Base-by-base conservation (phyloP, 2,329 filamentous ascomycete species). In the Trichoderma citrinoviride region DNA sequence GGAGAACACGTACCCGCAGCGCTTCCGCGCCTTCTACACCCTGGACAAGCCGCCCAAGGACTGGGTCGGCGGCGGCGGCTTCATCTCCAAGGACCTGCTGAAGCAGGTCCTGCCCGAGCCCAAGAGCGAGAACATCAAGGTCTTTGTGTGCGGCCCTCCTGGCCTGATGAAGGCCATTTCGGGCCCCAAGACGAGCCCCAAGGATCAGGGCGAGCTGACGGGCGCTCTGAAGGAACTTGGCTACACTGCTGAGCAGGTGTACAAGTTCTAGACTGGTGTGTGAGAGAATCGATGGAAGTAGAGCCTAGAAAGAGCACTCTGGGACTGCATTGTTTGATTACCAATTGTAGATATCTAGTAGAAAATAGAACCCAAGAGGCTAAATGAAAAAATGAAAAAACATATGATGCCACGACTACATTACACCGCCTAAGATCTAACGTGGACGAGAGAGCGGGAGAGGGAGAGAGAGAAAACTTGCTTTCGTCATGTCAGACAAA, bases 41-140 rank as follows among this genome's bases (percentile, higher is more conserved):
- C 85, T 99, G 43, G 92, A 97, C 82, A 91, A 94, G 73, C 72
- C 91, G 87, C 55, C 90, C 90, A 86, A 91, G 81, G 83, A 83
- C 66, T 97, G 92, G 92, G 78, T 79, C 63, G 90, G 91, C 70
- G 86, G 83, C 73, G 91, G 88, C 77, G 95, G 95, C 68, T 89
- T 83, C 82, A 90, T 99, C 75, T 91, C 80, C 78, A 96, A 97
- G 85, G 93, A 97, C 70, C 83, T 98, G 65, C 81, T 99, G 73
- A 97, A 98, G 89, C 94, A 91, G 57, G 93, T 97, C 10, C 85
- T 98, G 15, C 95, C 95, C 12, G 93, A 96, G 79, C 93, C 95
- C 68, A 95, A 95, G 85, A 85, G 86, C 72, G 90, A 90, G 70
- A 95, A 97, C 81, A 88, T 97, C 82, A 98, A 98, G 87, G 79